Evolutionary conservation across 371 early-diverging fungal species (phyloP).

Genomic region (Dichotomocladium elegans): DNA sequence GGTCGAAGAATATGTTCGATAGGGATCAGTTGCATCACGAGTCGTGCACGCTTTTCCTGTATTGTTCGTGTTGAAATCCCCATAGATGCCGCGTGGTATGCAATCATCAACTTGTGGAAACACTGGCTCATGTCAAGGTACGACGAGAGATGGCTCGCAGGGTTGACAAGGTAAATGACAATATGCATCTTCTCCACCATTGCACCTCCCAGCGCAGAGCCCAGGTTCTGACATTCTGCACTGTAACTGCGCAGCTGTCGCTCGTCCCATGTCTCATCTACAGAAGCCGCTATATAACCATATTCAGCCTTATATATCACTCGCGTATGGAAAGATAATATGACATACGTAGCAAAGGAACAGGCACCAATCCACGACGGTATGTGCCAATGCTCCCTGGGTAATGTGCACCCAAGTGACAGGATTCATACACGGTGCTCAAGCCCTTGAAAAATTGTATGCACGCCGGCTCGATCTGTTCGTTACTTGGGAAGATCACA

Average conservation of each 20-base stretch:
- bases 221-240: conserved; percentile 48
- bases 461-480: conserved; percentile 35
- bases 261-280: conserved; percentile 21
- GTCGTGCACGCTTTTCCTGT: conserved; percentile 29
- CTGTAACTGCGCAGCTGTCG: conserved; percentile 48
- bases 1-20: conserved; percentile 56
- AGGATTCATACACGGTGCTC: conserved; percentile 50
- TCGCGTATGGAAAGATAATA: not conserved
- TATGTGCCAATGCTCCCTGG: conserved; percentile 41
- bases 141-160: conserved; percentile 43
- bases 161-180: conserved; percentile 60
- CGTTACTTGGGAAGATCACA: conserved; percentile 51
- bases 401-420: conserved; percentile 50
- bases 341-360: conserved; percentile 42
- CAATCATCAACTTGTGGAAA: conserved; percentile 44
- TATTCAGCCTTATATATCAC: not conserved
- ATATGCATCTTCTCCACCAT: conserved; percentile 33
- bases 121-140: conserved; percentile 54
- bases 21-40: conserved; percentile 56
- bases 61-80: conserved; percentile 2
- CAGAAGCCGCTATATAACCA: conserved; percentile 1
- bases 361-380: conserved; percentile 49
- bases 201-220: conserved; percentile 31
- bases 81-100: conserved; percentile 15
- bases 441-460: conserved; percentile 52